Conservation (phyloP, 805 yeast species). For the Saccharomycopsis oosterbeekiorum region DNA sequence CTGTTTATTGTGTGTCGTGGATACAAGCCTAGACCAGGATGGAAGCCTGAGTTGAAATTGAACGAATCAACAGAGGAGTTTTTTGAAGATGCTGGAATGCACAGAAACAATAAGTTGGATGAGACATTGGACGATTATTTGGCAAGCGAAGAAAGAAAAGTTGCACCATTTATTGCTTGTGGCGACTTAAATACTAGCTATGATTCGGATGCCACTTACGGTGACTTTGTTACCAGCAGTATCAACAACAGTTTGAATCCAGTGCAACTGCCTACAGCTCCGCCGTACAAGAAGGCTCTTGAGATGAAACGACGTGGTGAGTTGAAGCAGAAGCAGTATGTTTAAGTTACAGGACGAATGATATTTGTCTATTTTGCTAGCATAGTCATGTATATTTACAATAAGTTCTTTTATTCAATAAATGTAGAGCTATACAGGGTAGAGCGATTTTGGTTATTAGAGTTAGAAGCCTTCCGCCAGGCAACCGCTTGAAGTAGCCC, state of each 20-base stretch:
- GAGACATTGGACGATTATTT: constrained; percentile 36
- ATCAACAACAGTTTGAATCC: constrained; percentile 62
- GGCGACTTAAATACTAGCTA: constrained; percentile 72
- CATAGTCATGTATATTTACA: too few species aligned
- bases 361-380: too few species aligned
- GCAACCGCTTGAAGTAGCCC: too few species aligned
- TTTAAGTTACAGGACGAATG: constrained; percentile 1
- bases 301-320: constrained; percentile 76
- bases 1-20: constrained; percentile 90
- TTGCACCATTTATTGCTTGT: constrained; percentile 93
- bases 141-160: constrained; percentile 53
- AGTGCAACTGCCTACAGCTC: constrained; percentile 92
- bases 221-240: constrained; percentile 19
- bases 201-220: constrained; percentile 93
- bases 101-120: constrained; percentile 27
- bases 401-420: too few species aligned
- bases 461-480: too few species aligned
- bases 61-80: constrained; percentile 69
- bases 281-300: constrained; percentile 89
- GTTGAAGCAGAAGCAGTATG: constrained; percentile 23
- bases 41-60: constrained; percentile 61
- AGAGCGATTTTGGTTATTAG: too few species aligned
- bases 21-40: constrained; percentile 71
- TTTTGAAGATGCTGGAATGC: constrained; percentile 50
- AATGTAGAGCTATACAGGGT: too few species aligned